A percentile compares a stretch with the other conserved stretches of the same genome.
Conservation (phyloP, 2,329 filamentous ascomycete species). For the Aspergillus eucalypticola region DNA sequence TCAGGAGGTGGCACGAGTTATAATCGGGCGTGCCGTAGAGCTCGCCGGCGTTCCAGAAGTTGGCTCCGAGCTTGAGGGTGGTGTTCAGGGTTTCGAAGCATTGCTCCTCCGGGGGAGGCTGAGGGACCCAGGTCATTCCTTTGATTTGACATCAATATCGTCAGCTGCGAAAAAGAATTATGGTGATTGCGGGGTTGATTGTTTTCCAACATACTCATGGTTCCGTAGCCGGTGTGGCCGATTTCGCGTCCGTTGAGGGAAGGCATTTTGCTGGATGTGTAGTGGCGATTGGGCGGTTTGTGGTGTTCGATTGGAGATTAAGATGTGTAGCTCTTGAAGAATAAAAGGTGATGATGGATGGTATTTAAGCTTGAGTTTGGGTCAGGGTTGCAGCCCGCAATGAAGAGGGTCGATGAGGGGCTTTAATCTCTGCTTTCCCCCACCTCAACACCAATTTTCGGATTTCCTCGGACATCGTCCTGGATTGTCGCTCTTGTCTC, state of each 20-base stretch:
- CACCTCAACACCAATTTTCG: not conserved
- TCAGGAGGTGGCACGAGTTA: conserved; percentile 62
- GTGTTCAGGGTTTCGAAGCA: conserved; percentile 58
- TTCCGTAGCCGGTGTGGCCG: conserved; percentile 55
- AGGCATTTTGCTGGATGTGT: conserved; percentile 27
- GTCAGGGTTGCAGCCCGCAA: not conserved
- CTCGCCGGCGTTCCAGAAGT: conserved; percentile 65
- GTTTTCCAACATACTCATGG: conserved; percentile 50
- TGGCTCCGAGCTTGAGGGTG: conserved; percentile 50
- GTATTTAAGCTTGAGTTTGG: too few relatives aligned
- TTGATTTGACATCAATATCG: not conserved
- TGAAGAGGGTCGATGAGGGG: not conserved
- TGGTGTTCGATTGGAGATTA: not conserved
- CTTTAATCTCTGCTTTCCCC: not conserved
- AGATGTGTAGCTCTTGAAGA: not conserved
- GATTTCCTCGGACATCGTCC: not conserved
- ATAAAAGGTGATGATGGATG: too few relatives aligned
- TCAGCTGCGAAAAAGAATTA: conserved; percentile 1
- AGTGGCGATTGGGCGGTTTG: not conserved
- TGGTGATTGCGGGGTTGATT: not conserved
- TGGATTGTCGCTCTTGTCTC: not conserved
- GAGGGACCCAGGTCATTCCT: conserved; percentile 40
- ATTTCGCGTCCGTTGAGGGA: conserved; percentile 39
- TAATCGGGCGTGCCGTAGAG: conserved; percentile 62
- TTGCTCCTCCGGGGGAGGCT: conserved; percentile 31